Conservation (phyloP, 148 eudicot genomes). For the Rhododendron williamsianum region DNA sequence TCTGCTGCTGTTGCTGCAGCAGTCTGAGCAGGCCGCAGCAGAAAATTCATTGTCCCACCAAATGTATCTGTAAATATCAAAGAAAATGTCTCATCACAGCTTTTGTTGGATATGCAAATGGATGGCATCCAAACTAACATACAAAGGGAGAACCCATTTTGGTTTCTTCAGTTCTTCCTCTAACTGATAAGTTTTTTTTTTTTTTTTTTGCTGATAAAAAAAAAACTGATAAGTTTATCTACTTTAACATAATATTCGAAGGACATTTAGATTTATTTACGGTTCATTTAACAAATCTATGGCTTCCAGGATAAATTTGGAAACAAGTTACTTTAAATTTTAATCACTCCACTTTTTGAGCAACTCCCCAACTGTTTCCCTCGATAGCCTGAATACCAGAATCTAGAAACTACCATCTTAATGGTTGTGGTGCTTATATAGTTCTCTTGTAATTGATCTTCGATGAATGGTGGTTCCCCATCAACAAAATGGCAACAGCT, state of each 20-base stretch:
- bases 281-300: neutral
- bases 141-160: neutral
- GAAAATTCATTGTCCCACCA: constrained; percentile 64
- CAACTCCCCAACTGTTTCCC: neutral
- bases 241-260: neutral
- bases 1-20: constrained; percentile 50
- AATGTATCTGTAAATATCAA: constrained; percentile 17
- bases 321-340: neutral
- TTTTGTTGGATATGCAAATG: neutral
- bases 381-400: neutral
- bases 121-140: neutral
- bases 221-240: neutral
- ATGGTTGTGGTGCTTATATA: neutral
- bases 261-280: neutral
- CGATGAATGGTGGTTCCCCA: neutral
- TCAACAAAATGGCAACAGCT: neutral
- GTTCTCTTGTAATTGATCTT: neutral
- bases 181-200: neutral
- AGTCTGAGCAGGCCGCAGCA: constrained; percentile 67
- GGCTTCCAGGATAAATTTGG: neutral
- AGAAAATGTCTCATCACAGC: neutral
- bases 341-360: neutral
- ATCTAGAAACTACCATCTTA: neutral
- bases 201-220: too few relatives aligned
- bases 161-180: neutral